Percentiles rank a stretch among this genome's conserved stretches.
phyloP scores from a whole-genome alignment of 345 rosid species.

The Eutrema japonicum region DNA sequence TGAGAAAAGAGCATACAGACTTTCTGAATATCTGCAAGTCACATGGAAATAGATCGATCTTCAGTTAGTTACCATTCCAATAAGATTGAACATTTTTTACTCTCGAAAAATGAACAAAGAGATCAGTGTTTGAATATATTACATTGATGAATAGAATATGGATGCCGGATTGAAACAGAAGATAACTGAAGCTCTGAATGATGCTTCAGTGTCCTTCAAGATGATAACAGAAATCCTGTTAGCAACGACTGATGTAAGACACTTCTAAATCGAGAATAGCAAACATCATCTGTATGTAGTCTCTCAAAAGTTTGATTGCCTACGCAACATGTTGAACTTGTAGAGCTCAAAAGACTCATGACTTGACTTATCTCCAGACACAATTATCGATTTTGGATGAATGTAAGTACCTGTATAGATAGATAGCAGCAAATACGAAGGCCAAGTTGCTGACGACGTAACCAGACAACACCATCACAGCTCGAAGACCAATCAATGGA shows the following conservation, averaged over 20 bases:
- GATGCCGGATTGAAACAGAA: slow-evolving; percentile 96
- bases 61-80: slow-evolving; percentile 1
- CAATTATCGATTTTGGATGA: not conserved
- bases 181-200: slow-evolving; percentile 69
- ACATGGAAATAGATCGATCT: not conserved
- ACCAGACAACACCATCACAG: slow-evolving; percentile 80
- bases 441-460: slow-evolving; percentile 69
- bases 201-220: slow-evolving; percentile 68
- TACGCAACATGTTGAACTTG: not conserved
- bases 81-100: not conserved
- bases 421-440: slow-evolving; percentile 60
- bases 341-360: not conserved
- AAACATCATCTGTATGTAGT: too few relatives aligned
- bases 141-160: slow-evolving; percentile 86
- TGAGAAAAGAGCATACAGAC: slow-evolving; percentile 73
- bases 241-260: slow-evolving; percentile 40
- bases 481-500: slow-evolving; percentile 70
- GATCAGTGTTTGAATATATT: slow-evolving; percentile 40
- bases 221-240: slow-evolving; percentile 74
- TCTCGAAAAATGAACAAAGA: not conserved
- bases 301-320: not conserved
- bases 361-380: not conserved
- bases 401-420: slow-evolving; percentile 52
- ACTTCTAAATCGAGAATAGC: not conserved
- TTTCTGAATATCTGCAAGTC: slow-evolving; percentile 77